These are phyloP conservation scores for Zasmidium cellare DNA, from an alignment of 2,329 filamentous ascomycete genomes.

Conservation along the genomic window DNA sequence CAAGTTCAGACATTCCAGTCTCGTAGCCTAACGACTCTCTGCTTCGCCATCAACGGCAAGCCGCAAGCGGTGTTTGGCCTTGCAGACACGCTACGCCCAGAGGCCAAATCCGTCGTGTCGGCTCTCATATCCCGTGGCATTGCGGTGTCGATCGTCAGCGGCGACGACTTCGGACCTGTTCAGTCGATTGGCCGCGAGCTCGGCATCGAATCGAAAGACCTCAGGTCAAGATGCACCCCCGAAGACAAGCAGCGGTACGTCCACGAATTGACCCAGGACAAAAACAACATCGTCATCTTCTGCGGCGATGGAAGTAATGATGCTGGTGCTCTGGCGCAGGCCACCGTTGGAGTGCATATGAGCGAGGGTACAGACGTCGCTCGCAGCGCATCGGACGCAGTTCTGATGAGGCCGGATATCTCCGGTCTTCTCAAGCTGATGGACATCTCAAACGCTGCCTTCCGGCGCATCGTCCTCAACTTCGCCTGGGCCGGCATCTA, in stretches of 20 bases:
- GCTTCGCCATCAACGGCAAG: slow-evolving; percentile 51
- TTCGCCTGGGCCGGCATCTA: slow-evolving; percentile 71
- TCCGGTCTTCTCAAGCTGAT: slow-evolving; percentile 60
- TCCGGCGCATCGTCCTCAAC: slow-evolving; percentile 57
- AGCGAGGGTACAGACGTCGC: slow-evolving; percentile 65
- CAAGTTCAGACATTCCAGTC: background rate
- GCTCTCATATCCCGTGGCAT: slow-evolving; percentile 53
- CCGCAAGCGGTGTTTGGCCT: slow-evolving; percentile 55
- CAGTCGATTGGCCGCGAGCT: slow-evolving; percentile 47
- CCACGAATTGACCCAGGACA: slow-evolving; percentile 23
- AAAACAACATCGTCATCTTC: slow-evolving; percentile 59
- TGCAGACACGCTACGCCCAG: slow-evolving; percentile 48
- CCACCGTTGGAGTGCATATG: slow-evolving; percentile 71
- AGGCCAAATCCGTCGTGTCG: slow-evolving; percentile 53
- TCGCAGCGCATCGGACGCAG: slow-evolving; percentile 65
- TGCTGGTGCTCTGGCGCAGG: slow-evolving; percentile 68
- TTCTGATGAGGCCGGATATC: slow-evolving; percentile 58
- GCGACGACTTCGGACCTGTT: slow-evolving; percentile 55
- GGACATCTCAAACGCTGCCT: slow-evolving; percentile 48
- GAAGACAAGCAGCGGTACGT: slow-evolving; percentile 58
- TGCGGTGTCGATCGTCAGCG: slow-evolving; percentile 56
- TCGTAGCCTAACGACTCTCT: slow-evolving; percentile 55
- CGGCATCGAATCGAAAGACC: slow-evolving; percentile 41
- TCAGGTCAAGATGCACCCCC: slow-evolving; percentile 51
- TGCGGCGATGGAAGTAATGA: slow-evolving; percentile 80